A percentile compares a stretch with the other conserved stretches of the same genome.
These are phyloP conservation scores for Polytrichum formosum DNA, from an alignment of 225 moss, liverwort and hornwort species.

Conservation along the genomic window DNA sequence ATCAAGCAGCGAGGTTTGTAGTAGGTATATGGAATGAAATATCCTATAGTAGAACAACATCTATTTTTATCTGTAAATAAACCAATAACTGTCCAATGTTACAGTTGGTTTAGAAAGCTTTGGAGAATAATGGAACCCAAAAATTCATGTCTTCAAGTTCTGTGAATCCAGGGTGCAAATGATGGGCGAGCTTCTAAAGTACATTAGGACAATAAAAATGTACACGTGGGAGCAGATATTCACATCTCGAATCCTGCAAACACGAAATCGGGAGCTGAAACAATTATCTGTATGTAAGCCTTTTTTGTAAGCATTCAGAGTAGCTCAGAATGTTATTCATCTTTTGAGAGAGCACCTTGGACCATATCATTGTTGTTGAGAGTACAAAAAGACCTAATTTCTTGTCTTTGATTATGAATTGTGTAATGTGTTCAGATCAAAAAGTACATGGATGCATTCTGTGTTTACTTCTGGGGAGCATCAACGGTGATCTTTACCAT, in stretches of 20 bases:
- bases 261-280: conserved; percentile 77
- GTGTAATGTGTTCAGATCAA: conserved; percentile 55
- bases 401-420: not conserved
- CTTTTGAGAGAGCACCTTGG: not conserved
- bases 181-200: conserved; percentile 82
- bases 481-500: conserved; percentile 86
- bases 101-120: too few species aligned
- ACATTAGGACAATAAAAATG: conserved; percentile 91
- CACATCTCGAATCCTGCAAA: conserved; percentile 65
- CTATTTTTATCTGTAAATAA: too few species aligned
- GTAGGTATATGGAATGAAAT: too few species aligned
- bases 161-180: conserved; percentile 60
- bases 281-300: conserved; percentile 67
- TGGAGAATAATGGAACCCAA: too few species aligned
- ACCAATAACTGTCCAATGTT: too few species aligned
- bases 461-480: conserved; percentile 94
- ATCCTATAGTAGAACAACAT: too few species aligned
- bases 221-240: conserved; percentile 86
- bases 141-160: too few species aligned
- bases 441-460: conserved; percentile 90
- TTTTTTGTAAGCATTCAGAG: not conserved
- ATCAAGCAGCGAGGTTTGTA: too few species aligned
- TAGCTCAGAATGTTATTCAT: not conserved
- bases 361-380: too few species aligned
- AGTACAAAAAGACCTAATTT: too few species aligned